phyloP scores from a whole-genome alignment of 768 basidiomycete species.

The Boletus tomentosulus region DNA sequence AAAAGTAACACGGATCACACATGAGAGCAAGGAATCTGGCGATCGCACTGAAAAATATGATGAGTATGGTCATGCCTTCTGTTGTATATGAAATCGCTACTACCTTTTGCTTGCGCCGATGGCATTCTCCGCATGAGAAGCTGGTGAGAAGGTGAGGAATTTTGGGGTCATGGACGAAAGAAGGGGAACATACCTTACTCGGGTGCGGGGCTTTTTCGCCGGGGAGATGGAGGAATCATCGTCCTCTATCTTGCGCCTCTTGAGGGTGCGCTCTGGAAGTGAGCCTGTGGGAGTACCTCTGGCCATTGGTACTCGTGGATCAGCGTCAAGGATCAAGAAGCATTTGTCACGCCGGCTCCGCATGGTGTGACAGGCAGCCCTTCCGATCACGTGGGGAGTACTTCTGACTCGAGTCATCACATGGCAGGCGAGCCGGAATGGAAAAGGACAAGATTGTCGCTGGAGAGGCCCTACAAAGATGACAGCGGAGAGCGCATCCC shows the following conservation, averaged over 20 bases:
- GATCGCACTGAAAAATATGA: constrained; percentile 60
- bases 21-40: constrained; percentile 82
- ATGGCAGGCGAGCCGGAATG: constrained; percentile 40
- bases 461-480: constrained; percentile 80
- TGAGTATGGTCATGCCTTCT: constrained; percentile 15
- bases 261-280: constrained; percentile 34
- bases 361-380: background rate
- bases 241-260: constrained; percentile 64
- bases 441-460: constrained; percentile 60
- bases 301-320: constrained; percentile 33
- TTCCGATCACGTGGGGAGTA: constrained; percentile 25
- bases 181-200: constrained; percentile 61
- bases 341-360: background rate
- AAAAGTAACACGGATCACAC: constrained; percentile 37
- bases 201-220: constrained; percentile 62
- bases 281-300: constrained; percentile 21
- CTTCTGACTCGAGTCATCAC: constrained; percentile 3
- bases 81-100: constrained; percentile 8
- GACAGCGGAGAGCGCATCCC: constrained; percentile 64
- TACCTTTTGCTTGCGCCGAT: constrained; percentile 86
- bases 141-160: constrained; percentile 34
- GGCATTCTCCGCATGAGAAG: constrained; percentile 85
- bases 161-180: background rate
- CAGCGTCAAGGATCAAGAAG: constrained; percentile 24
- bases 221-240: constrained; percentile 42